Evolutionary conservation across 345 rosid species (phyloP).

Genomic region (Schrenkiella parvula): DNA sequence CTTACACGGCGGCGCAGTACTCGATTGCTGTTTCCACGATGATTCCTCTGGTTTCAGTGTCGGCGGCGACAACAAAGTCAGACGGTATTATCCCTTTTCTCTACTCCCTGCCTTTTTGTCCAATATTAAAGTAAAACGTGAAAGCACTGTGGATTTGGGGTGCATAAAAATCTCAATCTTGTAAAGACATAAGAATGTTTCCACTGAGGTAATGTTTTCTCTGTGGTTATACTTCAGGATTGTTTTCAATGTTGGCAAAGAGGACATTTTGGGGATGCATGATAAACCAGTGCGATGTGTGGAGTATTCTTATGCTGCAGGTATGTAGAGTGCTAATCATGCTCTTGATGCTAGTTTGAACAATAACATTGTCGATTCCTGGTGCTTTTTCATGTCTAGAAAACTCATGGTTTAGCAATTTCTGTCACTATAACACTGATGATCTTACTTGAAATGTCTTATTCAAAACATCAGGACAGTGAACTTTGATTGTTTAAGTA

Average conservation of each 20-base stretch:
- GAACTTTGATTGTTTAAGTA: background rate
- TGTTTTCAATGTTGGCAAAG: conserved; percentile 75
- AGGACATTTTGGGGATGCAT: conserved; percentile 83
- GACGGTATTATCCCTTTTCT: conserved; percentile 43
- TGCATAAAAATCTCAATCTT: background rate
- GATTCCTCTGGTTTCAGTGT: conserved; percentile 98
- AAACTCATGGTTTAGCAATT: background rate
- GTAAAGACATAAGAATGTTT: background rate
- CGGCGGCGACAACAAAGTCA: conserved; percentile 66
- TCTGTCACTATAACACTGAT: background rate
- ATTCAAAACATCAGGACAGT: background rate
- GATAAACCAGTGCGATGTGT: conserved; percentile 92
- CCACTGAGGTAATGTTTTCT: background rate
- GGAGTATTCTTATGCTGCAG: conserved; percentile 96
- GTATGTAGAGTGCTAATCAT: conserved; percentile 35
- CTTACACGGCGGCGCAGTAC: conserved; percentile 87
- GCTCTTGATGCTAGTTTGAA: background rate
- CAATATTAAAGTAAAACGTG: no score
- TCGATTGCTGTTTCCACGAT: conserved; percentile 98
- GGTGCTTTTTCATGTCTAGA: background rate
- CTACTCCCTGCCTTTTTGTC: background rate
- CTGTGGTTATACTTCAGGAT: conserved; percentile 50
- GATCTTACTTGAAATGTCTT: background rate
- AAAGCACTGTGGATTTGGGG: no score
- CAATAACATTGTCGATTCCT: background rate